Percentiles rank a stretch among this genome's conserved stretches.
Evolutionary conservation across 2,329 filamentous ascomycete species (phyloP).

Genomic region (Thielaviopsis cerberus): DNA sequence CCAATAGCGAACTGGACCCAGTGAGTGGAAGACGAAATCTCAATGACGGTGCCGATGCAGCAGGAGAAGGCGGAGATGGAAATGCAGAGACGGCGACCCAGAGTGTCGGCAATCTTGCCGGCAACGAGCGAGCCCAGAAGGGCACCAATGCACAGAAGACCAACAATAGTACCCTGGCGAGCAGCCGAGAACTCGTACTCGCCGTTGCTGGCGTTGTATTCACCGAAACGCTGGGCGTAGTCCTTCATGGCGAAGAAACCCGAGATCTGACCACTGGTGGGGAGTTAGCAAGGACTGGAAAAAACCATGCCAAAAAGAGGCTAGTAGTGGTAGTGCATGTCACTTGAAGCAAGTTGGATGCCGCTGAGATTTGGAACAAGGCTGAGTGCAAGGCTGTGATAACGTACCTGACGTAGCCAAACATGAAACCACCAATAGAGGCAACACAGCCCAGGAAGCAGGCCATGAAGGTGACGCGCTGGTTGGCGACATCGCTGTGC

Average conservation of each 20-base stretch:
- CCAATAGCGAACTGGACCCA: conserved; percentile 51
- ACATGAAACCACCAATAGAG: conserved; percentile 38
- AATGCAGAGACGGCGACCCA: conserved; percentile 45
- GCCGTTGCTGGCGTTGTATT: conserved; percentile 20
- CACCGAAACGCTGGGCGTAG: conserved; percentile 35
- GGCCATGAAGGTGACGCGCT: conserved; percentile 24
- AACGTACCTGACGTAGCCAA: conserved; percentile 35
- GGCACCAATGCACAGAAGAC: conserved; percentile 41
- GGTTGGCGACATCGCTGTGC: conserved; percentile 11
- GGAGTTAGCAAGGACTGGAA: not conserved
- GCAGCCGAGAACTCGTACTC: conserved; percentile 34
- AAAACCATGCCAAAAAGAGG: no score
- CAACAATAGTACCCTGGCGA: conserved; percentile 44
- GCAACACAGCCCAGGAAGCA: conserved; percentile 31
- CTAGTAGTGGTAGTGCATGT: not conserved
- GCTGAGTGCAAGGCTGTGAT: not conserved
- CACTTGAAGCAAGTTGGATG: not conserved
- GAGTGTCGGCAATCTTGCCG: conserved; percentile 41
- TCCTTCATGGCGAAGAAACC: conserved; percentile 44
- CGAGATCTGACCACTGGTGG: conserved; percentile 35
- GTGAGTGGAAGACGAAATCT: conserved; percentile 33
- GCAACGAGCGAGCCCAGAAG: conserved; percentile 37
- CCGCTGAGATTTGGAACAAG: not conserved
- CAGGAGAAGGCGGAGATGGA: conserved; percentile 44
- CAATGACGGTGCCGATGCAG: conserved; percentile 44